phyloP scores from a whole-genome alignment of 2,329 filamentous ascomycete species.

The Didymella pinodella region DNA sequence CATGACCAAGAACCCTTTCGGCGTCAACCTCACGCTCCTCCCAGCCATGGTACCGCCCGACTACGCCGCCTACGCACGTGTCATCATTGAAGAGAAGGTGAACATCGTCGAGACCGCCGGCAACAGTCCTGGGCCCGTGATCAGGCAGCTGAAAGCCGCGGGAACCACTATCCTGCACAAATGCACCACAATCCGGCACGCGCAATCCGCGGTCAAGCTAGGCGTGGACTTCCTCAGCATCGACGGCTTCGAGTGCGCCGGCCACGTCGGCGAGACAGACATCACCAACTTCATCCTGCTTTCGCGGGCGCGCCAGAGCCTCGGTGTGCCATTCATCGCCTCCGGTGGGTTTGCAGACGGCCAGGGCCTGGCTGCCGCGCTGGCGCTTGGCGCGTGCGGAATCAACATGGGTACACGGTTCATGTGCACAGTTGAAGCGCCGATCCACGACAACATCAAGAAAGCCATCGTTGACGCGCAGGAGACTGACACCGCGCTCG shows the following conservation, averaged over 20 bases:
- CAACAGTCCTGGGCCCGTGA: conserved; percentile 89
- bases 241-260: conserved; percentile 97
- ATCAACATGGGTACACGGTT: conserved; percentile 99
- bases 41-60: conserved; percentile 89
- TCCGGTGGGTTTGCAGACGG: conserved; percentile 96
- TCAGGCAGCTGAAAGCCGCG: conserved; percentile 83
- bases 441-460: conserved; percentile 94
- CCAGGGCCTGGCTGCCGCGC: conserved; percentile 86
- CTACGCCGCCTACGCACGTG: conserved; percentile 89
- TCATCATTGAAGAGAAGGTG: conserved; percentile 92
- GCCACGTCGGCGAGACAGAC: conserved; percentile 85
- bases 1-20: conserved; percentile 83
- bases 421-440: conserved; percentile 94
- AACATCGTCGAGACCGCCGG: conserved; percentile 92
- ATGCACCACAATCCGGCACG: conserved; percentile 95
- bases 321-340: conserved; percentile 91
- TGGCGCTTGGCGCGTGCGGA: conserved; percentile 88
- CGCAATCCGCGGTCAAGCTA: conserved; percentile 87
- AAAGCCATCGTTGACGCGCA: conserved; percentile 85
- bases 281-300: conserved; percentile 92
- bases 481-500: conserved; percentile 89
- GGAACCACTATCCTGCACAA: conserved; percentile 89
- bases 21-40: conserved; percentile 92
- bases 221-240: conserved; percentile 97
- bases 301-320: conserved; percentile 80